Percentiles rank a stretch among this genome's conserved stretches.
These are phyloP conservation scores for Notholithocarpus densiflorus DNA, from an alignment of 306 rosid genomes.

Conservation along the genomic window DNA sequence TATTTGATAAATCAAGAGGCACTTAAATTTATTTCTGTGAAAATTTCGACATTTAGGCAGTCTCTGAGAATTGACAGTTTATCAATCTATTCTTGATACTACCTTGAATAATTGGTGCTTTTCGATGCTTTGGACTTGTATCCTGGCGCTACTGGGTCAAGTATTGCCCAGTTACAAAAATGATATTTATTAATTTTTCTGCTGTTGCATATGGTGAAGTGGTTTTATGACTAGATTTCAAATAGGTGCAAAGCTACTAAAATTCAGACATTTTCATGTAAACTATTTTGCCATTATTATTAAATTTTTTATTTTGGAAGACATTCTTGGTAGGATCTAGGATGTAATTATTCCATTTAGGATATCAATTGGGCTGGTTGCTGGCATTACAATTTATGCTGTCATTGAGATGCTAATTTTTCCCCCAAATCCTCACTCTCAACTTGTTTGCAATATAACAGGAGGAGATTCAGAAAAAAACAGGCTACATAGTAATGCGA, in stretches of 20 bases:
- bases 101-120: not conserved
- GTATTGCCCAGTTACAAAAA: not conserved
- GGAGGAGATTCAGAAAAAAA: conserved; percentile 99
- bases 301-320: not conserved
- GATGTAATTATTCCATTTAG: not conserved
- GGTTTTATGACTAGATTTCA: not conserved
- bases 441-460: conserved; percentile 32
- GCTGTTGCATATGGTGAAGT: not conserved
- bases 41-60: not conserved
- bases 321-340: not conserved
- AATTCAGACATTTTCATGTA: not conserved
- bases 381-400: not conserved
- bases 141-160: not conserved
- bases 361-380: not conserved
- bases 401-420: not conserved
- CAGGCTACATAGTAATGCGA: conserved; percentile 98
- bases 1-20: not conserved
- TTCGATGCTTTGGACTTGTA: not conserved
- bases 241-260: not conserved
- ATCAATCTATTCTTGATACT: not conserved
- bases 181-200: not conserved
- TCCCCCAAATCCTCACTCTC: not conserved
- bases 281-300: not conserved
- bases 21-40: not conserved
- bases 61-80: not conserved